Percentiles rank a stretch among this genome's conserved stretches.
Evolutionary conservation across 768 basidiomycete species (phyloP).

Genomic region (Collybia sordida): DNA sequence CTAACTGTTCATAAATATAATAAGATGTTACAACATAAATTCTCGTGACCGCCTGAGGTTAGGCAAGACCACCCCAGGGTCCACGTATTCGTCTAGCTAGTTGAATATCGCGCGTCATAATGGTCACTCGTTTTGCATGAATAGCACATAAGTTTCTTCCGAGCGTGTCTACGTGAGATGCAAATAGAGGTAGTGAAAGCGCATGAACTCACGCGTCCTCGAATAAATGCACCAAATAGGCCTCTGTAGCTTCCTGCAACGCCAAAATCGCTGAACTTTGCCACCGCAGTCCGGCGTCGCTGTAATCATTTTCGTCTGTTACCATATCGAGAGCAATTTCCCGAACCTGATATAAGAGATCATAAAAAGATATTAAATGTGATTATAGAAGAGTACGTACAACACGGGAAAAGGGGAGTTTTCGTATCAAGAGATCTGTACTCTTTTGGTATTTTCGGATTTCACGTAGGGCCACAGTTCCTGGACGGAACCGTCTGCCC

Average conservation of each 20-base stretch:
- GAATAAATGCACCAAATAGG: constrained; percentile 92
- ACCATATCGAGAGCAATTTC: constrained; percentile 93
- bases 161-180: constrained; percentile 5
- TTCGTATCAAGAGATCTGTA: constrained; percentile 84
- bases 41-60: constrained; percentile 16
- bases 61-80: constrained; percentile 76
- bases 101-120: constrained; percentile 97
- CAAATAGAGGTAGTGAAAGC: not conserved
- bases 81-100: constrained; percentile 94
- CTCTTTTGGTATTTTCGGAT: constrained; percentile 94
- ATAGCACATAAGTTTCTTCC: constrained; percentile 92
- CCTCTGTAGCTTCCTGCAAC: constrained; percentile 95
- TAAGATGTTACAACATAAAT: constrained; percentile 4
- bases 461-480: constrained; percentile 87
- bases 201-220: constrained; percentile 88
- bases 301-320: constrained; percentile 68
- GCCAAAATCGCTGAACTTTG: constrained; percentile 93
- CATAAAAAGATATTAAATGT: not conserved
- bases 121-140: constrained; percentile 96
- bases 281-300: constrained; percentile 75
- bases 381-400: constrained; percentile 46
- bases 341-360: constrained; percentile 71
- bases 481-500: constrained; percentile 78
- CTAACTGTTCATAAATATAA: constrained; percentile 8
- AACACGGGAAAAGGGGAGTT: constrained; percentile 89